Evolutionary conservation across 768 basidiomycete genomes (phyloP), one percentile per base, ranked within the genome.

Genomic region (Sporobolomyces phaffii): DNA sequence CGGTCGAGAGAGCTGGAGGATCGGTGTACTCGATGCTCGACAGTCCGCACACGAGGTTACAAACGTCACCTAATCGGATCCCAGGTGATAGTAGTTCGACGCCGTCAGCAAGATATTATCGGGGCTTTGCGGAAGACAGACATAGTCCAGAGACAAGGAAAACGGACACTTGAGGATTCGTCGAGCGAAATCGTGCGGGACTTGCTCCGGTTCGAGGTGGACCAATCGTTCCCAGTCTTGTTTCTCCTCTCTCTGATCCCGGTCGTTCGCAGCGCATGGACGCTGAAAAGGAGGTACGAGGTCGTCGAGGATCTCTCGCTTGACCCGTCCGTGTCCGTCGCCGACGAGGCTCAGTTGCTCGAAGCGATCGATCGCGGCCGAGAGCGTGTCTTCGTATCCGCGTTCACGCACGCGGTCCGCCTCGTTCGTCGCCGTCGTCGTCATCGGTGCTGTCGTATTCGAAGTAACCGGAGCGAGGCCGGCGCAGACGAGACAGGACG

Each of bases 331-430:
- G 15, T 44, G n/a, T 17, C 29, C 41, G 38, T 24, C 40, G 53
- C 24, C 26, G 38, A 26, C 18, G 8, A 48, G 47, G 18, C 17
- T 38, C 8, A 60, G 31, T n/a, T 9, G 22, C 28, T 60, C 36
- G 26, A 60, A 49, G 13, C 49, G 47, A 31, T 60, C 59, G 47
- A 60, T 60, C 24, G 59, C 59, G 31, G 59, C 59, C 24, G 48
- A 50, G 9, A 60, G 48, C 13, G 59, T 60, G 38, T 60, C 59
- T 10, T 50, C 59, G 48, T 60, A 60, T 29, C 59, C 48, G 13
- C 59, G 34, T 41, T 50, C 59, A 29, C 31, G 29, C 57, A 14
- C 4, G 48, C 41, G 22, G 9, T n/a, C 56, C 31, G 5, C 51
- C 14, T 3, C 8, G n/a, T 10, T 5, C 15, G 20, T 24, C 9